Conservation (phyloP, 2,329 filamentous ascomycete species). For the Cytospora schulzeri region DNA sequence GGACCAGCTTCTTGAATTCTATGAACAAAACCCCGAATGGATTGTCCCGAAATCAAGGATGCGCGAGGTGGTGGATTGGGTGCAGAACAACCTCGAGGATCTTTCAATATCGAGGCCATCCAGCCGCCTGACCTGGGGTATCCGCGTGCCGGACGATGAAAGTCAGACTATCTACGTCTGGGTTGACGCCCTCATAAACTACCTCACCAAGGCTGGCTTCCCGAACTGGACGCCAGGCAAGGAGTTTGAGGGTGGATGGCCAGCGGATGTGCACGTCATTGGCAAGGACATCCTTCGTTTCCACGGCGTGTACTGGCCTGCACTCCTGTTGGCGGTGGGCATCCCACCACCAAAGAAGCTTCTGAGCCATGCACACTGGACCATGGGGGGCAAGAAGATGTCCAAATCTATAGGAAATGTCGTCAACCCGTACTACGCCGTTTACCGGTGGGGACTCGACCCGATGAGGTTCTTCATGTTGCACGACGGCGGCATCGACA, state of each 20-base stretch:
- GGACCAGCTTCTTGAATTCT: conserved; percentile 78
- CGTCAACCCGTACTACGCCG: conserved; percentile 89
- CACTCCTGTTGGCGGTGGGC: conserved; percentile 85
- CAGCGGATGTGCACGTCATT: conserved; percentile 87
- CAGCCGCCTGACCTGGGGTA: conserved; percentile 81
- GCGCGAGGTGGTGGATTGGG: conserved; percentile 76
- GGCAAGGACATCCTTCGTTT: conserved; percentile 97
- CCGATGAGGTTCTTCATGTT: conserved; percentile 87
- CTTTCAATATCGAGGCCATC: conserved; percentile 85
- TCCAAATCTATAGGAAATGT: conserved; percentile 94
- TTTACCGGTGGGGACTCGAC: conserved; percentile 87
- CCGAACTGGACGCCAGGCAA: conserved; percentile 69
- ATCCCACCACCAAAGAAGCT: conserved; percentile 78
- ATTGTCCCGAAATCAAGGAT: conserved; percentile 73
- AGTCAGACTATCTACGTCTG: conserved; percentile 96
- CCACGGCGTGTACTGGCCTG: conserved; percentile 98
- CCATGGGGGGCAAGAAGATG: conserved; percentile 89
- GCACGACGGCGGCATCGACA: conserved; percentile 72
- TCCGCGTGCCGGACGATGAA: conserved; percentile 81
- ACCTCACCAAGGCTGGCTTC: conserved; percentile 85
- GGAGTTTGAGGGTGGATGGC: conserved; percentile 72
- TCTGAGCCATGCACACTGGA: conserved; percentile 94
- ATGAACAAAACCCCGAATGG: conserved; percentile 74
- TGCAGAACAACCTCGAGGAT: conserved; percentile 77
- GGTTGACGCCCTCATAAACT: conserved; percentile 95